A percentile compares a stretch with the other conserved stretches of the same genome.
Conservation (phyloP, 306 rosid species). For the Quercus glauca region DNA sequence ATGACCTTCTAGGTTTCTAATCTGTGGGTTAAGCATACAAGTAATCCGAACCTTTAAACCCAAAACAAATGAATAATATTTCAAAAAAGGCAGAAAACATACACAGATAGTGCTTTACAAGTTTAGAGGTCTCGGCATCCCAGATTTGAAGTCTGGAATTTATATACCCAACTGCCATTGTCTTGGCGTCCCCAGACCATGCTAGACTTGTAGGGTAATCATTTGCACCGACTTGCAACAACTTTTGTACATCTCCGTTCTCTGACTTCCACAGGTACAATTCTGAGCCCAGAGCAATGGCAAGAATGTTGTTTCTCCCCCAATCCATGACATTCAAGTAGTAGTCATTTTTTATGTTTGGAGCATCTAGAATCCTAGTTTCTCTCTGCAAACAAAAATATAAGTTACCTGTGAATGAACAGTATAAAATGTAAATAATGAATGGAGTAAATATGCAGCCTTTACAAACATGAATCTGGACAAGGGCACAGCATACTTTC, state of each 20-base stretch:
- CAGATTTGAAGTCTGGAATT: conserved; percentile 61
- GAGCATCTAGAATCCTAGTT: conserved; percentile 65
- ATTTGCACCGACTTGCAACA: conserved; percentile 25
- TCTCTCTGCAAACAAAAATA: conserved; percentile 42
- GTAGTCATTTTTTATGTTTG: conserved; percentile 59
- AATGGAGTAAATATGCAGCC: too few relatives aligned
- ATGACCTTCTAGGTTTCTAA: conserved; percentile 57
- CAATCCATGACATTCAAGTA: conserved; percentile 66
- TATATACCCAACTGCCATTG: conserved; percentile 47
- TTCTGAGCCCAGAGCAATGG: conserved; percentile 57
- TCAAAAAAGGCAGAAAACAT: neutral
- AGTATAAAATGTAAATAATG: neutral
- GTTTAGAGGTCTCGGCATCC: conserved; percentile 69
- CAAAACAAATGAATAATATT: conserved; percentile 6
- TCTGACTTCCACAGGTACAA: conserved; percentile 65
- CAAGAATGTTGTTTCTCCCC: conserved; percentile 65
- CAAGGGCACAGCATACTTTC: too few relatives aligned
- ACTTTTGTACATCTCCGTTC: conserved; percentile 30
- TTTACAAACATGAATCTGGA: too few relatives aligned
- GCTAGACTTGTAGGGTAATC: conserved; percentile 60
- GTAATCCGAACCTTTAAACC: neutral
- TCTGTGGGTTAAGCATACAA: conserved; percentile 30
- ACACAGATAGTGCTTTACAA: conserved; percentile 21
- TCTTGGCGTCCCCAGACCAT: conserved; percentile 56
- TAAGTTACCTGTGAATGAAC: conserved; percentile 1